Evolutionary conservation across 495 filamentous ascomycete species (phyloP).

Genomic region (Bacidia rubella): DNA sequence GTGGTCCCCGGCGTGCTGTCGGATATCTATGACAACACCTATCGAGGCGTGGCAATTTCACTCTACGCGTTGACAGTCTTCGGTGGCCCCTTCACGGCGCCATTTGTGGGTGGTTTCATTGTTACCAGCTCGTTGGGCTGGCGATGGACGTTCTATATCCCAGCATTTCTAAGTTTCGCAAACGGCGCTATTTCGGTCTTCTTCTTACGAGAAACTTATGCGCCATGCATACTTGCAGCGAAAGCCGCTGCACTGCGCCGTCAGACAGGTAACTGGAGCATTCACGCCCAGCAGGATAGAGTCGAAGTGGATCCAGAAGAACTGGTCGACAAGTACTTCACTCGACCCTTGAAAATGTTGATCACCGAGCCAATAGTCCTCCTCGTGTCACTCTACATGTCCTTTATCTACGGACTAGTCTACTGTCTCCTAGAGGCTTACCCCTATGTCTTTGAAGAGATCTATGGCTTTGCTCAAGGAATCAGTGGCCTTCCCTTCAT

Average conservation of each 20-base stretch:
- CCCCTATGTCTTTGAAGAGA: constrained; percentile 41
- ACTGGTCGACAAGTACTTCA: constrained; percentile 38
- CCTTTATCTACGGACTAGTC: constrained; percentile 46
- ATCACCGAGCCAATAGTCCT: constrained; percentile 47
- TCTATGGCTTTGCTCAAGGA: constrained; percentile 29
- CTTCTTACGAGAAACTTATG: constrained; percentile 45
- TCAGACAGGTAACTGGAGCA: constrained; percentile 48
- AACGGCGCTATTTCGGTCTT: constrained; percentile 37
- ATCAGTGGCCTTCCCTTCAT: constrained; percentile 46
- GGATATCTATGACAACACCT: constrained; percentile 48
- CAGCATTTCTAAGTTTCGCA: constrained; percentile 37
- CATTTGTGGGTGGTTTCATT: constrained; percentile 41
- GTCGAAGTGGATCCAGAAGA: constrained; percentile 32
- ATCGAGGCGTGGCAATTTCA: constrained; percentile 46
- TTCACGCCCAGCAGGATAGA: constrained; percentile 46
- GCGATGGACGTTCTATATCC: constrained; percentile 54
- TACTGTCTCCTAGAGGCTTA: constrained; percentile 52
- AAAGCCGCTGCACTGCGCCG: constrained; percentile 43
- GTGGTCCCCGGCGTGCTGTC: constrained; percentile 45
- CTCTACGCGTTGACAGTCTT: constrained; percentile 42
- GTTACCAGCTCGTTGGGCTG: constrained; percentile 39
- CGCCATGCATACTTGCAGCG: constrained; percentile 39
- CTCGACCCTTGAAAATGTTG: constrained; percentile 49
- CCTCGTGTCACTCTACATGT: constrained; percentile 26
- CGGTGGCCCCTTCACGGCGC: too few relatives aligned